Conservation (phyloP, 2,329 filamentous ascomycete species). For the Fusarium penzigii region DNA sequence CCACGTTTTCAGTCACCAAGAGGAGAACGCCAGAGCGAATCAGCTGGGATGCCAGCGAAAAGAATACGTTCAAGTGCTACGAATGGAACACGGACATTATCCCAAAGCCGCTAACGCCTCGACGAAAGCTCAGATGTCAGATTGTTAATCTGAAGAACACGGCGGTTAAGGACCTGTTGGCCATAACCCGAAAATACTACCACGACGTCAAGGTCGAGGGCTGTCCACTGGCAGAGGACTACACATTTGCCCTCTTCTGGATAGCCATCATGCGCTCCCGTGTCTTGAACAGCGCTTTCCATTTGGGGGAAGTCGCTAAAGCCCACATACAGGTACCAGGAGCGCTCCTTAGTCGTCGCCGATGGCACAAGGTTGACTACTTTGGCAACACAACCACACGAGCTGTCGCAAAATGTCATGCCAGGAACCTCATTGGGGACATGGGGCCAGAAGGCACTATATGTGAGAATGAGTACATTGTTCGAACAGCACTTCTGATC, state of each 20-base stretch:
- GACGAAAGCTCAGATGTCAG: neutral
- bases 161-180: neutral
- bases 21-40: conserved; percentile 6
- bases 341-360: neutral
- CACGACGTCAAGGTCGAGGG: neutral
- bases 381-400: conserved; percentile 20
- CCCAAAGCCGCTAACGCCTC: neutral
- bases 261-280: conserved; percentile 15
- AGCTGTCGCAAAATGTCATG: conserved; percentile 4
- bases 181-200: neutral
- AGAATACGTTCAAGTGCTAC: conserved; percentile 14
- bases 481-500: conserved; percentile 3
- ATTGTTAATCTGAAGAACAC: conserved; percentile 2
- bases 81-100: conserved; percentile 9
- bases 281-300: neutral
- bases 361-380: conserved; percentile 1
- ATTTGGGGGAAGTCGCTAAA: neutral
- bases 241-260: conserved; percentile 21
- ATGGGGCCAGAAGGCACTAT: neutral
- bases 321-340: conserved; percentile 14
- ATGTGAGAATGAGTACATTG: neutral
- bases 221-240: conserved; percentile 11
- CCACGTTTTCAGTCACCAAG: conserved; percentile 1
- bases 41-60: neutral
- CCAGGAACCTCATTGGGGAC: conserved; percentile 3